Conservation (phyloP, 2,329 filamentous ascomycete species). For the Dothideomycetes sp. region DNA sequence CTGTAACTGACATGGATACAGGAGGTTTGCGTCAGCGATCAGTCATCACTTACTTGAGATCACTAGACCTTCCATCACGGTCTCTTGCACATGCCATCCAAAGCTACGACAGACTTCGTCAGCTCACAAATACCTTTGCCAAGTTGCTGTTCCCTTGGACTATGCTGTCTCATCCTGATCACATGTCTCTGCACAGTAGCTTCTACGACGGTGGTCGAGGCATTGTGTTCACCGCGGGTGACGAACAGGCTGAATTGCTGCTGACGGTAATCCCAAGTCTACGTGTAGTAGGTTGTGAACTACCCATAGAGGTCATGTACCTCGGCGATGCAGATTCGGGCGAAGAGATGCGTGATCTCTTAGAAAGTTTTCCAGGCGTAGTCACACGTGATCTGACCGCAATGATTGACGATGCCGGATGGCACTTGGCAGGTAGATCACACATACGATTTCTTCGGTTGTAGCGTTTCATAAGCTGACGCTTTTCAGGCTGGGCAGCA, state of each 20-base stretch:
- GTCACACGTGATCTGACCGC: conserved; percentile 36
- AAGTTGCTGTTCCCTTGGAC: no score
- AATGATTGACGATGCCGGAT: conserved; percentile 38
- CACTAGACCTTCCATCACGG: no score
- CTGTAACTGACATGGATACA: no score
- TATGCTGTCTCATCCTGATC: conserved; percentile 54
- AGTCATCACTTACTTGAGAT: no score
- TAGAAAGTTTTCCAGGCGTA: conserved; percentile 36
- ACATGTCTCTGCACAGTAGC: conserved; percentile 35
- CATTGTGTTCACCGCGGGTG: conserved; percentile 37
- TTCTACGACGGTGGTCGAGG: conserved; percentile 34
- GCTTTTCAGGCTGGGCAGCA: conserved; percentile 36
- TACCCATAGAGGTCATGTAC: conserved; percentile 34
- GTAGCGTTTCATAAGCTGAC: neutral
- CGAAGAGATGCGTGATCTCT: conserved; percentile 32
- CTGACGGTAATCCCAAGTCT: conserved; percentile 34
- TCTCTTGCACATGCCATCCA: no score
- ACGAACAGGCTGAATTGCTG: conserved; percentile 35
- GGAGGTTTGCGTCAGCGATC: no score
- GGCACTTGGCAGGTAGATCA: conserved; percentile 31
- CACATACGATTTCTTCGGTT: no score
- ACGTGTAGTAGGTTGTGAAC: conserved; percentile 28
- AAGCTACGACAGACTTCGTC: no score
- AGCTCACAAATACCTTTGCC: no score
- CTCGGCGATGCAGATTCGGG: conserved; percentile 36